Base-by-base conservation (phyloP, 2,329 filamentous ascomycete species). In the Alternaria triticimaculans region DNA sequence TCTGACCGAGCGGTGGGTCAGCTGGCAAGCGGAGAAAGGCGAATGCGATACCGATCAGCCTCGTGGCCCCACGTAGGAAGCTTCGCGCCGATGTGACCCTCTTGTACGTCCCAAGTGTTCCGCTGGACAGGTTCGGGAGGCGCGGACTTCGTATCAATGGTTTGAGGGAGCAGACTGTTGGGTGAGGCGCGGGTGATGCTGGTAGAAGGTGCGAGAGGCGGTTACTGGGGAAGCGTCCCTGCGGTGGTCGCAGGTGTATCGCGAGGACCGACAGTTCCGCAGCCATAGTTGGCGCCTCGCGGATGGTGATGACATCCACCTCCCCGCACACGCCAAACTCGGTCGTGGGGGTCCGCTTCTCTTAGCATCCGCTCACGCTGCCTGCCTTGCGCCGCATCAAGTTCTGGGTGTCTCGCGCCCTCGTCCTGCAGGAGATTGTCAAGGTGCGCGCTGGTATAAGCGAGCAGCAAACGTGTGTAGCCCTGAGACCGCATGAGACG, bases 271-370 rank as follows among this genome's bases (percentile, higher is more conserved):
- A 0, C 0, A 9, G 30, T 37, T n/a, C 3, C 4, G 30, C 30
- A 37, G 30, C 30, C 8, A 37, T 33, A 8, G 30, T 6, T 33
- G 30, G 14, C 8, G 30, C 30, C 30, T 37, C 1, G 14, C 30
- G 5, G 30, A 37, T 9, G 30, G 14, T 15, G 14, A 37, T 37
- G 14, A 37, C 14, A 9, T 7, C 30, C 12, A 15, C 30, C 14
- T 3, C 30, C 8, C 30, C 14, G 30, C 30, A 0, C 14, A 15
- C 7, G 14, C 7, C 30, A 14, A 14, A 37, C 14, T 37, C 14
- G 7, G n/a, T 15, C 3, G 0, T n/a, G 30, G 3, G 3, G 2
- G 2, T 2, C 14, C 30, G 14, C 30, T 14, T 37, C 4, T 1
- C 0, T 37, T 37, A 4, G 30, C n/a, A 37, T 37, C 6, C 30